Percentiles rank a stretch among this genome's conserved stretches.
Evolutionary conservation across 1,139 yeast genomes (phyloP).

Genomic region (Pichia terricola): DNA sequence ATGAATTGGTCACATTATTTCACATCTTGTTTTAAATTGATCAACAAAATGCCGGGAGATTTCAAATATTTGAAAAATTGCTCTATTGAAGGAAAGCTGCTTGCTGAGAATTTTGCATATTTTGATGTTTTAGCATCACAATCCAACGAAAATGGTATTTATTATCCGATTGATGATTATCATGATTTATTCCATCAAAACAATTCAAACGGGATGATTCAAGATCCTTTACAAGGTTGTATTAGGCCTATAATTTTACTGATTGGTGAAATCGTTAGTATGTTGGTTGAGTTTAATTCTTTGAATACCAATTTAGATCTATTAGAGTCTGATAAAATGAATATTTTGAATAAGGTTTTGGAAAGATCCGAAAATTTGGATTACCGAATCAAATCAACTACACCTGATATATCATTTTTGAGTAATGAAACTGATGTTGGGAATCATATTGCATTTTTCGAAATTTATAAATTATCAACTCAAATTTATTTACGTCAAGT

Average conservation of each 20-base stretch:
- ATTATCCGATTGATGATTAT: constrained; percentile 30
- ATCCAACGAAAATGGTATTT: constrained; percentile 31
- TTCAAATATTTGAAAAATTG: constrained; percentile 22
- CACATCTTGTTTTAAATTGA: constrained; percentile 25
- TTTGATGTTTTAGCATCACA: constrained; percentile 35
- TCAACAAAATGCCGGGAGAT: constrained; percentile 26
- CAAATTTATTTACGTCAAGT: constrained; percentile 39
- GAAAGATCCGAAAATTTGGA: constrained; percentile 25
- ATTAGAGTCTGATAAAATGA: constrained; percentile 17
- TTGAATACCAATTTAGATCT: constrained; percentile 13
- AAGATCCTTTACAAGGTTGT: constrained; percentile 40
- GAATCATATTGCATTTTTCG: constrained; percentile 40
- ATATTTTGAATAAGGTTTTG: constrained; percentile 13
- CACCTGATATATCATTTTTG: constrained; percentile 34
- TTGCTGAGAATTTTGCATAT: constrained; percentile 35
- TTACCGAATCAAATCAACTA: constrained; percentile 29
- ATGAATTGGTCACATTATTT: constrained; percentile 27
- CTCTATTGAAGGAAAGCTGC: constrained; percentile 29
- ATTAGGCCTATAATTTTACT: constrained; percentile 32
- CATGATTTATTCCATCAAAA: constrained; percentile 16
- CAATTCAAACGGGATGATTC: constrained; percentile 11
- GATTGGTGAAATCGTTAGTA: constrained; percentile 33
- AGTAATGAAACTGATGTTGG: constrained; percentile 35
- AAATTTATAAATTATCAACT: constrained; percentile 39
- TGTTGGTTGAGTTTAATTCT: constrained; percentile 17